A percentile compares a stretch with the other conserved stretches of the same genome.
phyloP scores from a whole-genome alignment of 2,329 filamentous ascomycete species.

The Talaromyces sp. region DNA sequence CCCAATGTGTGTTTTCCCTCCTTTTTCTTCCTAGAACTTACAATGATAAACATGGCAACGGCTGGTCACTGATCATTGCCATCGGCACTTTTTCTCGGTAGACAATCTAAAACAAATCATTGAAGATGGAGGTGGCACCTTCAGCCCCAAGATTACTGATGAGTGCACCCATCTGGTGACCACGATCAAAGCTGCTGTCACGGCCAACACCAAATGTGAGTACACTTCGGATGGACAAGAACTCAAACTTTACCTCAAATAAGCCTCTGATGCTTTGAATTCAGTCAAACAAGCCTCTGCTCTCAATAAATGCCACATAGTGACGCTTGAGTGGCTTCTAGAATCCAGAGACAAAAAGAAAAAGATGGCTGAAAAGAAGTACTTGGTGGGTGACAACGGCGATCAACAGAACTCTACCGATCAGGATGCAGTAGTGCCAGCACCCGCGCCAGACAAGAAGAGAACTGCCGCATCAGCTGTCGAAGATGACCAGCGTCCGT shows the following conservation, averaged over 20 bases:
- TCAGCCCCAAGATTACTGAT: slow-evolving; percentile 28
- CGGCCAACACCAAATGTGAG: slow-evolving; percentile 35
- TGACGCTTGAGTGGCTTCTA: slow-evolving; percentile 56
- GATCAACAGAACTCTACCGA: slow-evolving; percentile 18
- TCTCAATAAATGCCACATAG: slow-evolving; percentile 48
- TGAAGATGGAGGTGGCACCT: slow-evolving; percentile 33
- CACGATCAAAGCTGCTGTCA: slow-evolving; percentile 36
- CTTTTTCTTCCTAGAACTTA: too few species aligned
- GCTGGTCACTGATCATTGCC: not conserved
- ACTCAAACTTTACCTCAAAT: not conserved
- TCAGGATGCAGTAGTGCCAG: not conserved
- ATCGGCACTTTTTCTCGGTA: slow-evolving; percentile 17
- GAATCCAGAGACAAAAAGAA: slow-evolving; percentile 49
- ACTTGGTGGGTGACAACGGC: slow-evolving; percentile 28
- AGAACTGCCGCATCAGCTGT: slow-evolving; percentile 24
- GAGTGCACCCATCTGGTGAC: slow-evolving; percentile 40
- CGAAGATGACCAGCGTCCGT: slow-evolving; percentile 24
- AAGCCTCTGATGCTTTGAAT: not conserved
- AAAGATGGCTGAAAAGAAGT: slow-evolving; percentile 39
- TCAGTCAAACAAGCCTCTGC: slow-evolving; percentile 42
- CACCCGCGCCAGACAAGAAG: slow-evolving; percentile 24
- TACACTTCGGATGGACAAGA: not conserved
- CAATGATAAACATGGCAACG: not conserved
- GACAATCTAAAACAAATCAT: slow-evolving; percentile 33
- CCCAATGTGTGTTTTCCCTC: slow-evolving; percentile 44